Evolutionary conservation across 1,284 basidiomycete species (phyloP).

Genomic region (Cutaneotrichosporon sp.): DNA sequence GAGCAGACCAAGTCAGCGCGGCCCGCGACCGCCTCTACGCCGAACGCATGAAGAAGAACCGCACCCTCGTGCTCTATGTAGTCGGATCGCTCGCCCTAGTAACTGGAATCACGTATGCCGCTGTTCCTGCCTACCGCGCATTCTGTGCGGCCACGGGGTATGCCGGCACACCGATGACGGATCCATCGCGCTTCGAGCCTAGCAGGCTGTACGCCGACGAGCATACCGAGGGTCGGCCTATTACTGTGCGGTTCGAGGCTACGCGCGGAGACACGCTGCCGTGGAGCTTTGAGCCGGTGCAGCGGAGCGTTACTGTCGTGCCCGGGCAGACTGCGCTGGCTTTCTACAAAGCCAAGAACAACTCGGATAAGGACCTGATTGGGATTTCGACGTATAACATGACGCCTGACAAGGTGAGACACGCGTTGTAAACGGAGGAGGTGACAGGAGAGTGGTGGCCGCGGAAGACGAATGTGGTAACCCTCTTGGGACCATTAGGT

Average conservation of each 20-base stretch:
- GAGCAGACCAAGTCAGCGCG: neutral
- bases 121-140: slow-evolving; percentile 93
- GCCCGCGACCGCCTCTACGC: slow-evolving; percentile 29
- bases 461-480: neutral
- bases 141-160: slow-evolving; percentile 98
- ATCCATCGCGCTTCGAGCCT: slow-evolving; percentile 73
- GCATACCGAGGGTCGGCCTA: slow-evolving; percentile 62
- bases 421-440: neutral
- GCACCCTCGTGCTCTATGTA: slow-evolving; percentile 43
- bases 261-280: slow-evolving; percentile 84
- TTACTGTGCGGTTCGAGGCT: slow-evolving; percentile 95
- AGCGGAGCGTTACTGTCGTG: slow-evolving; percentile 83
- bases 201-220: slow-evolving; percentile 75
- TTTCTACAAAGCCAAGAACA: slow-evolving; percentile 94
- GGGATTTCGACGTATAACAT: slow-evolving; percentile 99
- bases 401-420: slow-evolving; percentile 52
- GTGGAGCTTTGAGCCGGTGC: slow-evolving; percentile 89
- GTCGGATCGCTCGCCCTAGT: slow-evolving; percentile 66
- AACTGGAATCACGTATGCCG: slow-evolving; percentile 86
- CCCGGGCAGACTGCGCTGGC: slow-evolving; percentile 96
- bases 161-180: slow-evolving; percentile 88
- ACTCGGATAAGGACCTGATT: slow-evolving; percentile 80
- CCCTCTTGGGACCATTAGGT: too few relatives aligned
- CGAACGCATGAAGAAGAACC: slow-evolving; percentile 36
- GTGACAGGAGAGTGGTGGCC: neutral